Conservation (phyloP, 2,329 filamentous ascomycete genomes). For the Alternaria alternata region DNA sequence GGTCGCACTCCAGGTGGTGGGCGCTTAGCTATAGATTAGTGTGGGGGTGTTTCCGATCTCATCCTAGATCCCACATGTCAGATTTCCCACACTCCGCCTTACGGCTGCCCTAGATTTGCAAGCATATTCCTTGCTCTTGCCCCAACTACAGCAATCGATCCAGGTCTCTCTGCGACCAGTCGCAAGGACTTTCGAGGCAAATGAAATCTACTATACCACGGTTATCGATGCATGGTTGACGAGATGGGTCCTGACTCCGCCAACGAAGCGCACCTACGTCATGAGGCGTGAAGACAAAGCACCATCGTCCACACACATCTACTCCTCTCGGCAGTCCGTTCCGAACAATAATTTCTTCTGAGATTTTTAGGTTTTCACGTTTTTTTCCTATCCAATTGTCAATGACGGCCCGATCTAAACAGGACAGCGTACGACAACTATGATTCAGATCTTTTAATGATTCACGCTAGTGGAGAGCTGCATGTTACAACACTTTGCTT, state of each 20-base stretch:
- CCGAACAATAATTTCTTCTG: background rate
- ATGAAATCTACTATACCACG: background rate
- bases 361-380: background rate
- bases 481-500: background rate
- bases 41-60: constrained; percentile 1
- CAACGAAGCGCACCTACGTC: background rate
- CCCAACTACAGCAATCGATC: background rate
- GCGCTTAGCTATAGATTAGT: background rate
- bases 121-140: background rate
- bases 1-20: background rate
- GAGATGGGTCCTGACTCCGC: background rate
- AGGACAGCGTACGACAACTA: background rate
- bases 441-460: background rate
- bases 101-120: background rate
- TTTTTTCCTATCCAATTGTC: background rate
- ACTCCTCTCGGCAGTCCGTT: background rate
- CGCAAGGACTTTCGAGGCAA: background rate
- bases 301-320: background rate
- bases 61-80: background rate
- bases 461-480: background rate
- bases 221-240: background rate
- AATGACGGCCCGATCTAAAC: background rate
- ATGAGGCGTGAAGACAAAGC: background rate
- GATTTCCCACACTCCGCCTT: background rate
- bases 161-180: background rate